Percentiles rank a stretch among this genome's conserved stretches.
These are phyloP conservation scores for Chaetomium cochliodes DNA, from an alignment of 495 filamentous ascomycete genomes.

Conservation along the genomic window DNA sequence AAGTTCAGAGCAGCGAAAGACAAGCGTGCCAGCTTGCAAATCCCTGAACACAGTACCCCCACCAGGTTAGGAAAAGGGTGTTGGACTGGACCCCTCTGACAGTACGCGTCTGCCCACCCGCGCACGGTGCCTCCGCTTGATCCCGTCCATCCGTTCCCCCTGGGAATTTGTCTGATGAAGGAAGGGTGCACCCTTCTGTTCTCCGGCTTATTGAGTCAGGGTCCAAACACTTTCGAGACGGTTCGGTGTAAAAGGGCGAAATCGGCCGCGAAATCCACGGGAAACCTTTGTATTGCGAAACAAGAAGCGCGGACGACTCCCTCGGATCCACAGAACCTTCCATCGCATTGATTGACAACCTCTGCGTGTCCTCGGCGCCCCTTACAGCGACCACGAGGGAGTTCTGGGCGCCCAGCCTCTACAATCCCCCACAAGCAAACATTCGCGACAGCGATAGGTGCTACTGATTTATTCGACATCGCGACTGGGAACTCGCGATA, in stretches of 20 bases:
- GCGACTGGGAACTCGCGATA: conserved; percentile 9
- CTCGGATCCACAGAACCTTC: conserved; percentile 9
- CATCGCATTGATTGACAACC: conserved; percentile 11
- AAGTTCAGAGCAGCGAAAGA: not conserved
- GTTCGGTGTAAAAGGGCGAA: conserved; percentile 14
- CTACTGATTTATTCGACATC: conserved; percentile 14
- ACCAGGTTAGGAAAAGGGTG: not conserved
- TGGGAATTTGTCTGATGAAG: conserved; percentile 5
- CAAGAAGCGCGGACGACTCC: conserved; percentile 7
- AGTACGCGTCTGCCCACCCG: not conserved
- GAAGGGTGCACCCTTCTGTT: conserved; percentile 14
- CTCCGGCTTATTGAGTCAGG: conserved; percentile 27
- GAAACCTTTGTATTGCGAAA: conserved; percentile 10
- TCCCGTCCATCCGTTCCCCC: not conserved
- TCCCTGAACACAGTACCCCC: not conserved
- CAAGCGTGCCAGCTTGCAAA: not conserved
- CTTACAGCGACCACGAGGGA: conserved; percentile 22
- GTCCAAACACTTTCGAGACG: conserved; percentile 39
- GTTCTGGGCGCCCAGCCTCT: conserved; percentile 42
- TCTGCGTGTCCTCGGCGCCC: conserved; percentile 18
- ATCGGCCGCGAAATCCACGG: conserved; percentile 12
- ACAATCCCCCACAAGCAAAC: conserved; percentile 31
- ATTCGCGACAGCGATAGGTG: conserved; percentile 21
- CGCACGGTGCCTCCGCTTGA: conserved; percentile 19
- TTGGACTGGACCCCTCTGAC: conserved; percentile 1